A percentile compares a stretch with the other conserved stretches of the same genome.
Conservation (phyloP, 176 grass and related monocot species). For the Pontederia crassipes region DNA sequence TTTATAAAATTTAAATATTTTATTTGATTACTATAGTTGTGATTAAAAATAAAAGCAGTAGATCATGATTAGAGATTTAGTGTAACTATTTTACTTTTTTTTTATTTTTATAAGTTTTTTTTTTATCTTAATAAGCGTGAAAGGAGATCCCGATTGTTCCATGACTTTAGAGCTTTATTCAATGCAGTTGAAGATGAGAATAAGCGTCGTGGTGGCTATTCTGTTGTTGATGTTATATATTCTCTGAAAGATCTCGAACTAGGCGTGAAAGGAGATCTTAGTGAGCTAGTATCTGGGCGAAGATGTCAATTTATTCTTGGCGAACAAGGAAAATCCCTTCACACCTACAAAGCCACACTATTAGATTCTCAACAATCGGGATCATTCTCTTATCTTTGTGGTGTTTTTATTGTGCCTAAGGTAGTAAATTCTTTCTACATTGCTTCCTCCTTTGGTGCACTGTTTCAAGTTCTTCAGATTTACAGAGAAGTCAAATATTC, state of each 20-base stretch:
- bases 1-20: too few relatives aligned
- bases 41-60: too few relatives aligned
- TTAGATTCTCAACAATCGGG: constrained; percentile 62
- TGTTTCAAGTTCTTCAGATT: not conserved
- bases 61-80: too few relatives aligned
- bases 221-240: constrained; percentile 43
- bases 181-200: constrained; percentile 64
- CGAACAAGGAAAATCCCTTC: constrained; percentile 61
- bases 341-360: constrained; percentile 66
- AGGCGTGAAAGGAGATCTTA: constrained; percentile 70
- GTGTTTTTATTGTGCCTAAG: constrained; percentile 93
- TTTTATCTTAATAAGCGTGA: too few relatives aligned
- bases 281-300: constrained; percentile 56
- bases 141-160: too few relatives aligned
- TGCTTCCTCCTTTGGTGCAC: not conserved
- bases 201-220: constrained; percentile 44
- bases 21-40: too few relatives aligned
- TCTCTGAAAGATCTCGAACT: constrained; percentile 83
- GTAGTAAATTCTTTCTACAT: constrained; percentile 22
- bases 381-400: constrained; percentile 62
- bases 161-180: too few relatives aligned
- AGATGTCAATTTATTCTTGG: constrained; percentile 75
- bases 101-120: too few relatives aligned
- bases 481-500: too few relatives aligned
- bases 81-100: too few relatives aligned